Evolutionary conservation across 2,329 filamentous ascomycete genomes (phyloP), one percentile per base, ranked within the genome.

Genomic region (Penicillium digitatum): DNA sequence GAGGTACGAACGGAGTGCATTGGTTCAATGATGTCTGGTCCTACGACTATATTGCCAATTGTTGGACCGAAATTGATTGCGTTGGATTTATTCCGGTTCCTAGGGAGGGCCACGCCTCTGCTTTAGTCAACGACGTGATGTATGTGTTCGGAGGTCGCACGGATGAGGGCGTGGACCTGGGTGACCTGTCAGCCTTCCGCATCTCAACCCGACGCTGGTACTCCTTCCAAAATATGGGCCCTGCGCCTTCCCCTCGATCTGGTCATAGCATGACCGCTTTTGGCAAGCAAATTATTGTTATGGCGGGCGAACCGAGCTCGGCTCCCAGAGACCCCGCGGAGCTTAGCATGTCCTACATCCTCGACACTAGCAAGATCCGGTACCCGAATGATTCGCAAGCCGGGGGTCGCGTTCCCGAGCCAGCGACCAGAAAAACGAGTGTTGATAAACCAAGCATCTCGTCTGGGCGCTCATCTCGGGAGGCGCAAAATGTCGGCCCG

Each of bases 21-120:
- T 99, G 94, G 95, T 99, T 97, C 78, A 99, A 97, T 72, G 94
- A 99, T 70, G 94, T 99, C 45, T 99, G 94, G 94, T 90, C 87
- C 49, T 99, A 94, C 71, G 93, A 96, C 89, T 92, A 8, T 81
- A 85, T 52, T 10, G 78, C 83, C 43, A 96, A 96, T 72, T 78
- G 82, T 53, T 99, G 94, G 94, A 78, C 85, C 10, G 88, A 95
- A 70, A 81, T 96, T 53, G 93, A 97, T 68, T 99, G 94, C 71
- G 96, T 97, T 67, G 94, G 94, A 34, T 99, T 96, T 72, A 97
- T 99, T 56, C 94, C 95, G 1, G 87, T 91, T 1, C 87, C 93
- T 18, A 85, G 94, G 57, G 94, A 99, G 79, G 94, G 94, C 3
- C 94, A 99, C 72, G 92, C 95, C 12, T 90, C 94, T 14, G 87